Percentiles rank a stretch among this genome's conserved stretches.
phyloP scores from a whole-genome alignment of 306 rosid genomes.

The Dryas drummondii region DNA sequence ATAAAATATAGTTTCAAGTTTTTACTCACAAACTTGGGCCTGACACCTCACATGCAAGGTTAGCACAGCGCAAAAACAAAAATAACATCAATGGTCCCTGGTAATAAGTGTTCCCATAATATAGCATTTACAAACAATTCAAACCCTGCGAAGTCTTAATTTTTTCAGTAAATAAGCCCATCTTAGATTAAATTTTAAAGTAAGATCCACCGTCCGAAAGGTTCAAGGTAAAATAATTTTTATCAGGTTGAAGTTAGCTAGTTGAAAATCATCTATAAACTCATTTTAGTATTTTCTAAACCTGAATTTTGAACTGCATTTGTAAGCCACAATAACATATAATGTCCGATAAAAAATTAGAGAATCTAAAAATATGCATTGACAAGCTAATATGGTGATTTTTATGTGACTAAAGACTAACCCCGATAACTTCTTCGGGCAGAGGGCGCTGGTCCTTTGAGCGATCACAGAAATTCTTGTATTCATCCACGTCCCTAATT shows the following conservation, averaged over 20 bases:
- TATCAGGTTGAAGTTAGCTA: neutral
- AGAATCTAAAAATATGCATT: neutral
- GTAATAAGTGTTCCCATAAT: neutral
- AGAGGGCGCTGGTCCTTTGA: constrained; percentile 88
- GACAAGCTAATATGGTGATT: constrained; percentile 23
- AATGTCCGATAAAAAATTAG: neutral
- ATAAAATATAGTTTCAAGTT: neutral
- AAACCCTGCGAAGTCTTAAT: neutral
- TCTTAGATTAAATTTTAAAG: neutral
- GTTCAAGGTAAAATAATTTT: neutral
- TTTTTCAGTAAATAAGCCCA: neutral
- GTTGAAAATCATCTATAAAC: neutral
- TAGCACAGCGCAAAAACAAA: neutral
- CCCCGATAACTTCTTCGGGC: constrained; percentile 96
- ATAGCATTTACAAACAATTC: constrained; percentile 6
- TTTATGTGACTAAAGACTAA: constrained; percentile 35
- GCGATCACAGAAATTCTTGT: constrained; percentile 95
- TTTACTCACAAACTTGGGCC: neutral
- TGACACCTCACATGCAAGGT: constrained; percentile 7
- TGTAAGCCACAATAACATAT: constrained; percentile 10
- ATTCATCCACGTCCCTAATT: constrained; percentile 92
- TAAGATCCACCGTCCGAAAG: neutral
- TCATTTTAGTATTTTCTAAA: neutral
- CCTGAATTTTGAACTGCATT: neutral
- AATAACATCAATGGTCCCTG: neutral